Conservation (phyloP, 768 basidiomycete genomes). For the Tylopilus intermedius region DNA sequence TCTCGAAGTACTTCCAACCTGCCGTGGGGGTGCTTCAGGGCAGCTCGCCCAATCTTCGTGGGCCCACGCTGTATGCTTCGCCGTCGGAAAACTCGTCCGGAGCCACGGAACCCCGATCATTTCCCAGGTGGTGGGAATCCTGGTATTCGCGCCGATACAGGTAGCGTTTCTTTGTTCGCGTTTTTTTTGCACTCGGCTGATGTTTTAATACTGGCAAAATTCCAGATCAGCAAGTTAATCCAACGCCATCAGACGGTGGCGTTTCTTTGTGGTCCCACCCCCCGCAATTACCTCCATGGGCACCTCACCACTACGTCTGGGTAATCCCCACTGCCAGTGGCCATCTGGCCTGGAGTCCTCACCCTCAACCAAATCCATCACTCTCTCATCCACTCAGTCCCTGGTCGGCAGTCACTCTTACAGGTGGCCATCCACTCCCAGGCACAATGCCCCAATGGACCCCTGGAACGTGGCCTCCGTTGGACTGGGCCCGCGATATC, state of each 20-base stretch:
- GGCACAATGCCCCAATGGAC: constrained; percentile 26
- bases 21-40: background rate
- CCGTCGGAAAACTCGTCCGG: constrained; percentile 4
- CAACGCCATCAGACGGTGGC: background rate
- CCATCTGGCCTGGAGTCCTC: constrained; percentile 24
- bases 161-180: constrained; percentile 9
- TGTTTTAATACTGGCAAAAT: background rate
- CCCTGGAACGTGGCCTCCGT: constrained; percentile 26
- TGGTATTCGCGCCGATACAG: constrained; percentile 14
- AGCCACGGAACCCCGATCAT: constrained; percentile 10
- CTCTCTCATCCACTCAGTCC: constrained; percentile 9
- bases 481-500: constrained; percentile 17
- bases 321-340: constrained; percentile 16
- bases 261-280: constrained; percentile 1
- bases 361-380: constrained; percentile 15
- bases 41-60: constrained; percentile 13
- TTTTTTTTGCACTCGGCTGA: constrained; percentile 2
- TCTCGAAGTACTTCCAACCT: background rate
- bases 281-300: constrained; percentile 11
- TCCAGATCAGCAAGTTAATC: constrained; percentile 6
- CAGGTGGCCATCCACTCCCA: constrained; percentile 23
- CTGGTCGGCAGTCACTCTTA: constrained; percentile 12
- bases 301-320: constrained; percentile 23
- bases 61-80: constrained; percentile 6
- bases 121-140: constrained; percentile 20